Percentiles rank a stretch among this genome's conserved stretches.
Conservation (phyloP, 805 yeast genomes). For the Cyberlindnera mrakii region DNA sequence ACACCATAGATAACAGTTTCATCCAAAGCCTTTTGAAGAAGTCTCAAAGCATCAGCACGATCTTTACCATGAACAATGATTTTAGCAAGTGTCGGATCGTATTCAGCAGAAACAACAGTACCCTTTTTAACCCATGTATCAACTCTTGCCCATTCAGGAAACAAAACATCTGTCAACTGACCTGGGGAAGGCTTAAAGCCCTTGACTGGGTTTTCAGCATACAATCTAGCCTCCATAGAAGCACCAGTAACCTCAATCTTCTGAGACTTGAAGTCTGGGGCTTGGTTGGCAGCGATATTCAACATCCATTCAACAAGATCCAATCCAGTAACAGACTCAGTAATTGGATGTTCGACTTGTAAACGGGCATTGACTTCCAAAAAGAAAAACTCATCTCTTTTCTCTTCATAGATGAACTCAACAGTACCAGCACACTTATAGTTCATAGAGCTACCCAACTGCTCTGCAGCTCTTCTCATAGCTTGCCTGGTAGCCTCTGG, state of each 20-base stretch:
- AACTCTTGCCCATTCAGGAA: constrained; percentile 89
- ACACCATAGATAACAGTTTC: constrained; percentile 89
- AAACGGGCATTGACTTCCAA: constrained; percentile 94
- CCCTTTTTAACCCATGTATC: constrained; percentile 95
- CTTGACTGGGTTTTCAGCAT: constrained; percentile 95
- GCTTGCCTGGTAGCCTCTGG: constrained; percentile 70
- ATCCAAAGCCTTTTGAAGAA: constrained; percentile 72
- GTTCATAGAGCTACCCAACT: constrained; percentile 72
- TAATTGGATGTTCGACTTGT: constrained; percentile 97
- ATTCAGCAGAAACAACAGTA: constrained; percentile 82
- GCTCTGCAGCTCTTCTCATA: constrained; percentile 82
- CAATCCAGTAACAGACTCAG: constrained; percentile 90
- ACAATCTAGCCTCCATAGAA: constrained; percentile 92
- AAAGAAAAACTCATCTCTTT: constrained; percentile 85
- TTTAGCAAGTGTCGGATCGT: constrained; percentile 94
- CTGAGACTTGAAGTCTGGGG: constrained; percentile 66
- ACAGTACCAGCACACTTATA: constrained; percentile 98
- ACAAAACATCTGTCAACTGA: constrained; percentile 73
- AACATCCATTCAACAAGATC: constrained; percentile 98
- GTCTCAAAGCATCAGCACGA: constrained; percentile 75
- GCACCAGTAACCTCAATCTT: constrained; percentile 69
- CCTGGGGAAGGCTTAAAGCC: constrained; percentile 97
- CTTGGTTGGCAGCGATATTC: constrained; percentile 78
- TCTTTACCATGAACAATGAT: constrained; percentile 91
- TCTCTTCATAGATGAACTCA: constrained; percentile 87